phyloP scores from a whole-genome alignment of 2,329 filamentous ascomycete genomes.

The Diatrype stigma region DNA sequence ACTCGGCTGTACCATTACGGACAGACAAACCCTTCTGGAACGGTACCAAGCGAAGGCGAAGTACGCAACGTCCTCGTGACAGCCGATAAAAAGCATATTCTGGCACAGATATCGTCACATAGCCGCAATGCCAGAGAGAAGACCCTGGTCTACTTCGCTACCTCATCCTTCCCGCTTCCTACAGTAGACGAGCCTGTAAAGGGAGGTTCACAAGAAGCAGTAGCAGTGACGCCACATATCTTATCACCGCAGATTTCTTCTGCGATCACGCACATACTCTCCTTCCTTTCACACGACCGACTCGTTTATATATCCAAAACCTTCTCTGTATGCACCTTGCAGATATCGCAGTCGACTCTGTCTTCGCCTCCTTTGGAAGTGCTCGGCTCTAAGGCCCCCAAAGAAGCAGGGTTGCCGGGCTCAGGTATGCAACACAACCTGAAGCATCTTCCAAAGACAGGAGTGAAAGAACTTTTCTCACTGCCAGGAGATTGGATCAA shows the following conservation, averaged over 20 bases:
- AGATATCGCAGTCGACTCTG: neutral
- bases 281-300: constrained; percentile 10
- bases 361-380: neutral
- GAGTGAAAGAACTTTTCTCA: constrained; percentile 13
- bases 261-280: constrained; percentile 8
- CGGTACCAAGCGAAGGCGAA: neutral
- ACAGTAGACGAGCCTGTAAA: neutral
- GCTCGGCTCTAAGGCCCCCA: neutral
- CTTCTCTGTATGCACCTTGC: constrained; percentile 14
- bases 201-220: neutral
- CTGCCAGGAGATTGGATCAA: constrained; percentile 24
- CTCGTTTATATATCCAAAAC: constrained; percentile 16
- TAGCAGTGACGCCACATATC: neutral
- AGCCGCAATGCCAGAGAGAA: neutral
- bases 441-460: neutral
- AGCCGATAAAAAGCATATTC: constrained; percentile 12
- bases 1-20: neutral
- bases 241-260: constrained; percentile 10
- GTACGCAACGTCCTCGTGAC: constrained; percentile 13
- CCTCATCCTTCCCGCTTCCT: neutral
- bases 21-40: neutral
- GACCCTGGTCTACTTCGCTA: neutral
- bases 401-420: neutral
- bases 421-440: neutral
- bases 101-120: neutral